A percentile compares a stretch with the other conserved stretches of the same genome.
phyloP scores from a whole-genome alignment of 495 filamentous ascomycete species.

The Aspergillus nidulans region DNA sequence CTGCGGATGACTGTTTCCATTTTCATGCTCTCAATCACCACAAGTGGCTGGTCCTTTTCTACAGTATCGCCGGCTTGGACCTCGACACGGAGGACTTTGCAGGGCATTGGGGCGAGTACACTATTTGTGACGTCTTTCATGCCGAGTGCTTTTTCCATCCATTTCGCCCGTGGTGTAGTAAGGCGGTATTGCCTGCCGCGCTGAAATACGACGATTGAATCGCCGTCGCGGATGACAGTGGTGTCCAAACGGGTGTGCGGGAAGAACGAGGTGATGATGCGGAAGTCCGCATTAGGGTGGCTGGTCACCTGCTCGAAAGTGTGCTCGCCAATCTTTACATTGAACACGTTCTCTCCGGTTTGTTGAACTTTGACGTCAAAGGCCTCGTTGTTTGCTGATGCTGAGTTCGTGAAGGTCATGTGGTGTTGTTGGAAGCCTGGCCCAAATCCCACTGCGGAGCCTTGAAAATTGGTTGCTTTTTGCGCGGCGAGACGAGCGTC shows the following conservation, averaged over 20 bases:
- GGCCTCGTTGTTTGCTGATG: slow-evolving; percentile 27
- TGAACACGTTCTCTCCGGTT: slow-evolving; percentile 56
- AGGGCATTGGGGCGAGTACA: slow-evolving; percentile 90
- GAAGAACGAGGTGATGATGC: slow-evolving; percentile 56
- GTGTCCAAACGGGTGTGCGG: slow-evolving; percentile 76
- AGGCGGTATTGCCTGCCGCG: slow-evolving; percentile 73
- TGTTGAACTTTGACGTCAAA: slow-evolving; percentile 68
- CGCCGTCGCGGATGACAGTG: slow-evolving; percentile 66
- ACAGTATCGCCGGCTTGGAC: slow-evolving; percentile 76
- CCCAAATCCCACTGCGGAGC: slow-evolving; percentile 48
- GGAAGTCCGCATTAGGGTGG: slow-evolving; percentile 31
- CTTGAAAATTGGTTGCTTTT: slow-evolving; percentile 22
- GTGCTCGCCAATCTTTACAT: slow-evolving; percentile 55
- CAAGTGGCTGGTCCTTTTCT: slow-evolving; percentile 78
- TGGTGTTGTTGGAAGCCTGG: slow-evolving; percentile 48
- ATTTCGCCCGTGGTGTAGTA: slow-evolving; percentile 60
- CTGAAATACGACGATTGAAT: slow-evolving; percentile 76
- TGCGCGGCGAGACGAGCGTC: slow-evolving; percentile 19
- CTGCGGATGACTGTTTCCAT: slow-evolving; percentile 98
- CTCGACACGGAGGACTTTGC: slow-evolving; percentile 83
- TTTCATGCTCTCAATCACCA: slow-evolving; percentile 99
- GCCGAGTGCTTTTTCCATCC: slow-evolving; percentile 83
- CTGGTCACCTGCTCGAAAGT: slow-evolving; percentile 45
- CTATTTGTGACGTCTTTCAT: slow-evolving; percentile 75
- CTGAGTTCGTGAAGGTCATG: slow-evolving; percentile 49